Conservation (phyloP, 306 rosid genomes). For the Vigna angularis region DNA sequence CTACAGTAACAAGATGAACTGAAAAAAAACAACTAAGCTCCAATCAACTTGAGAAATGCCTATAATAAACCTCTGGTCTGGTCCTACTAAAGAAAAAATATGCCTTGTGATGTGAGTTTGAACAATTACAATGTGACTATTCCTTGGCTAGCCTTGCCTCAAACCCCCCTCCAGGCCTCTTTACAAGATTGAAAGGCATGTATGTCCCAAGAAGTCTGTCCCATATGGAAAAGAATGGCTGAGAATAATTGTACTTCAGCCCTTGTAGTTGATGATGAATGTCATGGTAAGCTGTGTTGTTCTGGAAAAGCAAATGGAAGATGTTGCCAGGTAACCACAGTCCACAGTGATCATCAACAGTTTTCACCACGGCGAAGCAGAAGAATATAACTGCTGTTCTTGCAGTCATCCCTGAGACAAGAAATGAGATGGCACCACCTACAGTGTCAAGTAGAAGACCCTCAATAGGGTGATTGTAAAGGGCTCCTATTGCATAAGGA, state of each 20-base stretch:
- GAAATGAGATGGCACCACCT: slow-evolving; percentile 83
- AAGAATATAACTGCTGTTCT: slow-evolving; percentile 81
- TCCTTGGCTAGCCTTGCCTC: slow-evolving; percentile 67
- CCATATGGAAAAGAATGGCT: slow-evolving; percentile 92
- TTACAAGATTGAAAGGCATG: slow-evolving; percentile 81
- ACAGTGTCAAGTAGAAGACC: slow-evolving; percentile 91
- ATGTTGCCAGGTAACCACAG: slow-evolving; percentile 87
- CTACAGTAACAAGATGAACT: slow-evolving; percentile 45
- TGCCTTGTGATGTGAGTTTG: slow-evolving; percentile 30
- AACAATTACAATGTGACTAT: slow-evolving; percentile 42
- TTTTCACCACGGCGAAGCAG: slow-evolving; percentile 83
- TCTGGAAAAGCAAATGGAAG: slow-evolving; percentile 78
- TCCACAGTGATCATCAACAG: slow-evolving; percentile 90
- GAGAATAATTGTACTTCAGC: slow-evolving; percentile 81
- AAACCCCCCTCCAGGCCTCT: slow-evolving; percentile 76
- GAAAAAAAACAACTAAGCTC: slow-evolving; percentile 44
- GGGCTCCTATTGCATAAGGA: slow-evolving; percentile 91
- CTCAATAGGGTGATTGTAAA: slow-evolving; percentile 88
- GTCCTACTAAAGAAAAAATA: slow-evolving; percentile 36
- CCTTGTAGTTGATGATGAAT: slow-evolving; percentile 94
- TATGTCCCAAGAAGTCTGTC: slow-evolving; percentile 81
- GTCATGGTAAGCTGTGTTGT: slow-evolving; percentile 93
- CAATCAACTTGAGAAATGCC: slow-evolving; percentile 50
- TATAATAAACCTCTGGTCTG: slow-evolving; percentile 34
- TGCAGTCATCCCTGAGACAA: slow-evolving; percentile 83